Conservation (phyloP, 2,329 filamentous ascomycete genomes). For the Xylaria sp. region DNA sequence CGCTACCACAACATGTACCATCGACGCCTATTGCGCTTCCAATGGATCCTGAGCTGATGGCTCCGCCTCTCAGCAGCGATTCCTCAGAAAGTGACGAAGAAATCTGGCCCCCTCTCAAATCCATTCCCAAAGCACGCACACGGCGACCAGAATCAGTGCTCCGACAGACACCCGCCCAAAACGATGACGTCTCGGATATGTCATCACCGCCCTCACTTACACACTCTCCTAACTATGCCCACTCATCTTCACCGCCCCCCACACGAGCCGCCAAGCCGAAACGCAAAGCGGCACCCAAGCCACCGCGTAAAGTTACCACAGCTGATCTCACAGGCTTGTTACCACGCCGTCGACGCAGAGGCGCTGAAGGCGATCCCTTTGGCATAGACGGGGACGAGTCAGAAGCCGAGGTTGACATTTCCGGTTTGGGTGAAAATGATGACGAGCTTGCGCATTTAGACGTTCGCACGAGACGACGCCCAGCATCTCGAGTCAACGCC, state of each 20-base stretch:
- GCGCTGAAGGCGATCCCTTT: conserved; percentile 52
- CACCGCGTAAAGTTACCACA: conserved; percentile 60
- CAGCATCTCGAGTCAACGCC: conserved; percentile 47
- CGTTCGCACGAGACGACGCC: conserved; percentile 51
- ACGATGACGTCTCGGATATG: conserved; percentile 61
- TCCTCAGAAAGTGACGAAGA: conserved; percentile 57
- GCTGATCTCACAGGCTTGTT: conserved; percentile 65
- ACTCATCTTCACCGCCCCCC: conserved; percentile 47
- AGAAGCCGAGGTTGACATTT: conserved; percentile 60
- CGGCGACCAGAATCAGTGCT: conserved; percentile 43
- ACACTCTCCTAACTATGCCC: conserved; percentile 68
- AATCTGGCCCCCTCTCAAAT: conserved; percentile 63
- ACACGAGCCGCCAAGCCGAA: conserved; percentile 46
- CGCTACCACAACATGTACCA: conserved; percentile 35
- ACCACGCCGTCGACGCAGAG: conserved; percentile 61
- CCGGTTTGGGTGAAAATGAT: conserved; percentile 58
- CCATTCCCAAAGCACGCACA: conserved; percentile 58
- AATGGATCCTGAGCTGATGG: conserved; percentile 61
- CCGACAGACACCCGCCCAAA: conserved; percentile 52
- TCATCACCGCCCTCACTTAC: conserved; percentile 74
- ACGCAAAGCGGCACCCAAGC: conserved; percentile 51
- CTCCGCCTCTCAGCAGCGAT: conserved; percentile 65
- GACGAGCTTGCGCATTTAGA: conserved; percentile 65
- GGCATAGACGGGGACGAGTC: conserved; percentile 54
- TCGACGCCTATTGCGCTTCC: conserved; percentile 53